Base-by-base conservation (phyloP, 441 rosid species). In the Brassica hybrid region DNA sequence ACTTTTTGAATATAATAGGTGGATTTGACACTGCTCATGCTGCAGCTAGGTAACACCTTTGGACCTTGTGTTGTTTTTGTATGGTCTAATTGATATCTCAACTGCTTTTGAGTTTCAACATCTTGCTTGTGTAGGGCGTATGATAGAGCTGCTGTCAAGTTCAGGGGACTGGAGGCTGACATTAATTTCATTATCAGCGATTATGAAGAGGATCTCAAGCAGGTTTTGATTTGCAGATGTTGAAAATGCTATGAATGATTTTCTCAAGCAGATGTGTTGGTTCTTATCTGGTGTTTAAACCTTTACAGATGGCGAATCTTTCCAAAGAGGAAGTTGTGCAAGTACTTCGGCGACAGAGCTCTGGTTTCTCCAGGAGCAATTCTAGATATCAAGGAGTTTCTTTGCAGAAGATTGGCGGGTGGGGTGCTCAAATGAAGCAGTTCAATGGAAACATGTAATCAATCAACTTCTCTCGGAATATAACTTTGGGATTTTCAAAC, bases 11-110 rank as follows among this genome's bases (percentile, higher is more conserved):
- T 52, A 71, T 58, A 72, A 64, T 63, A 94, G 97, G 99, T 78
- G 99, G 98, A 78, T 94, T 94, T 84, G 99, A 94, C 84, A 91
- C 96, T 65, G 97, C 98, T 67, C 94, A 88, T 81, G 88, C 93
- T 84, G 97, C 98, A 9, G 97, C 97, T 25, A 92, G 98, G 98
- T 92, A 81, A 80, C 50, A 54, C n/a, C 59, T 59, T 75, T 34
- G 71, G 18, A 34, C 67, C 19, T 19, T 14, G 23, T 38, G 32
- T 12, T 69, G 45, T 77, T 4, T 38, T 41, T 76, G 45, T 9
- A 3, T 75, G 34, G 36, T n/a, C 48, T 19, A 6, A 12, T 59
- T 76, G 65, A 9, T 48, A 7, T 38, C 41, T 38, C 43, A 38
- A 38, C 43, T 38, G 43, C 43, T 18, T 72, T 56, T 3, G 48